A percentile compares a stretch with the other conserved stretches of the same genome.
Evolutionary conservation across 2,329 filamentous ascomycete species (phyloP).

Genomic region (Ceratocystis lukuohia): DNA sequence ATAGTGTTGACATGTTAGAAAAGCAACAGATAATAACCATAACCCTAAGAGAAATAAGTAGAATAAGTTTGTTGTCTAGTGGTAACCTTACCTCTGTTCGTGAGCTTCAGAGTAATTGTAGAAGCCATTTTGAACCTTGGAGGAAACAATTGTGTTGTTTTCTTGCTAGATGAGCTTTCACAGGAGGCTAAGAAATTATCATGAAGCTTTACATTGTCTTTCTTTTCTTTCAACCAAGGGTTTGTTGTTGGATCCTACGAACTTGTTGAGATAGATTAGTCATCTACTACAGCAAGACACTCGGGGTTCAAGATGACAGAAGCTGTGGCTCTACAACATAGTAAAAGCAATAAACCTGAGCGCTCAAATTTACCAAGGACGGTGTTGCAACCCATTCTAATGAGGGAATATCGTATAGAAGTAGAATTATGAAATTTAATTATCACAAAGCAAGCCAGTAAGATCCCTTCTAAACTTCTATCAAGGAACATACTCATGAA

Average conservation of each 20-base stretch:
- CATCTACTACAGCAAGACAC: neutral
- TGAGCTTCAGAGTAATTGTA: conserved; percentile 29
- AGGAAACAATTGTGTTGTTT: neutral
- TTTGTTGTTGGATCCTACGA: conserved; percentile 9
- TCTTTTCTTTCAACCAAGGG: neutral
- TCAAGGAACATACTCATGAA: no score
- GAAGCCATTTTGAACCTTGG: conserved; percentile 9
- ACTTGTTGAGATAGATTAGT: conserved; percentile 19
- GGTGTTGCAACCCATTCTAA: neutral
- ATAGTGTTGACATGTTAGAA: neutral
- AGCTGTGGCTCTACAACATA: neutral
- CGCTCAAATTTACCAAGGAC: neutral
- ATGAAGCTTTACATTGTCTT: conserved; percentile 1
- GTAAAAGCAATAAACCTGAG: neutral
- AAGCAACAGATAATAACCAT: neutral
- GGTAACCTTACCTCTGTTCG: conserved; percentile 28
- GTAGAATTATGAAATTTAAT: neutral
- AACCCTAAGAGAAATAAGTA: neutral
- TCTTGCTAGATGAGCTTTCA: neutral
- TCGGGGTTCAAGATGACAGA: neutral
- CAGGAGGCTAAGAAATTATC: neutral
- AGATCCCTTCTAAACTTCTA: no score
- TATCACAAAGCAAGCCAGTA: no score
- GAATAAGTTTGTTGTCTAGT: no score
- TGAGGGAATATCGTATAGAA: no score